A percentile compares a stretch with the other conserved stretches of the same genome.
phyloP scores from a whole-genome alignment of 768 basidiomycete genomes.

The Phlebiopsis gigantea region DNA sequence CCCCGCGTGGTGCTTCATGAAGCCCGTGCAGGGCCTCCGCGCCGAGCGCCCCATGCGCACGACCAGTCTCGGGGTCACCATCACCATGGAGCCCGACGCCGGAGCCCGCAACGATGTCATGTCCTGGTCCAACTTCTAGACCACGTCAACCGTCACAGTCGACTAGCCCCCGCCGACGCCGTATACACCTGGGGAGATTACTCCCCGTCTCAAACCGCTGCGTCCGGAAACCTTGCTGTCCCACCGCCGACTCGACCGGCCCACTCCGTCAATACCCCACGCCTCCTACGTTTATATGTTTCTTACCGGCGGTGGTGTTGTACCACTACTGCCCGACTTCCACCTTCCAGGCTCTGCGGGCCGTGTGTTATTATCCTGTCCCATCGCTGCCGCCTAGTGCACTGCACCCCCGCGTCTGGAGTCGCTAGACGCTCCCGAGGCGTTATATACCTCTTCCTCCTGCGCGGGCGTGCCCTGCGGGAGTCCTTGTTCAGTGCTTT shows the following conservation, averaged over 20 bases:
- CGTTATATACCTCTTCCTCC: not conserved
- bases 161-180: no score
- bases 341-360: not conserved
- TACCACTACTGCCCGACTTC: not conserved
- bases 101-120: conserved; percentile 44
- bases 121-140: conserved; percentile 68
- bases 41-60: conserved; percentile 62
- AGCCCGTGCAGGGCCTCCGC: conserved; percentile 51
- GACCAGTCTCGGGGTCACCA: conserved; percentile 56
- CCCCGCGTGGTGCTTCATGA: conserved; percentile 74
- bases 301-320: not conserved
- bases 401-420: not conserved
- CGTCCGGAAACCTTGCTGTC: no score
- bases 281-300: no score
- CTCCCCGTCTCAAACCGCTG: no score
- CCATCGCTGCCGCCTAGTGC: not conserved
- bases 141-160: no score
- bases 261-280: not conserved
- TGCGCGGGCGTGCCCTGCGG: not conserved
- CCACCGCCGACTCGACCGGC: no score
- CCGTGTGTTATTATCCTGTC: not conserved
- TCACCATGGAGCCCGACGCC: conserved; percentile 42
- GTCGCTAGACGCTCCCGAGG: not conserved
- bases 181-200: no score
- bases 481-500: not conserved